phyloP scores from a whole-genome alignment of 179 eudicot genomes.

The Vitellaria paradoxa region DNA sequence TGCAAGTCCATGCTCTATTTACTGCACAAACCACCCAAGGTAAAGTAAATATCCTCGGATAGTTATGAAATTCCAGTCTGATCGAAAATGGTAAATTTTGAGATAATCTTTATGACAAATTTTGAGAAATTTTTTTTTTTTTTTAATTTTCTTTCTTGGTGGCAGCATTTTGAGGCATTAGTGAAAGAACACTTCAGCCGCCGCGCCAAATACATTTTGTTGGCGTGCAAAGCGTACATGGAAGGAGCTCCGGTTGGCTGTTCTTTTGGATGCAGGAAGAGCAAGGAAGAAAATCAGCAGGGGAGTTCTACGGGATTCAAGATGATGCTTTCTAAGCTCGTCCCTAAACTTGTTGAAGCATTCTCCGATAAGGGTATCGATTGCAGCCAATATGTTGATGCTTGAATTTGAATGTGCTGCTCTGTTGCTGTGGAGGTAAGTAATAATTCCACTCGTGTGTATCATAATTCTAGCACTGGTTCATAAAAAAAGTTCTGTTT shows the following conservation, averaged over 20 bases:
- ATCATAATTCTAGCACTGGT: constrained; percentile 5
- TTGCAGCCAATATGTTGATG: constrained; percentile 39
- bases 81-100: background rate
- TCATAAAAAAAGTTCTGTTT: constrained; percentile 7
- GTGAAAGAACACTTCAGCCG: constrained; percentile 63
- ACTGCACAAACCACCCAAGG: constrained; percentile 74
- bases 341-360: constrained; percentile 79
- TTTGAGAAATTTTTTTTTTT: background rate
- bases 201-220: constrained; percentile 43
- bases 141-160: background rate
- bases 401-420: constrained; percentile 16
- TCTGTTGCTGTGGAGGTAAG: background rate
- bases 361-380: constrained; percentile 65
- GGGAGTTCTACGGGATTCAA: constrained; percentile 86
- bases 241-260: constrained; percentile 65
- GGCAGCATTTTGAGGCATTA: constrained; percentile 79
- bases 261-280: constrained; percentile 21
- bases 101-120: background rate
- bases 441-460: background rate
- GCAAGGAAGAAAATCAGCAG: constrained; percentile 22
- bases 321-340: constrained; percentile 86
- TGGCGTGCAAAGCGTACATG: constrained; percentile 79
- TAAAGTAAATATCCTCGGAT: constrained; percentile 16
- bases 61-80: background rate
- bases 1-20: constrained; percentile 85